Evolutionary conservation across 2,329 filamentous ascomycete genomes (phyloP), one percentile per base, ranked within the genome.

Genomic region (Helicocarpus griseus): DNA sequence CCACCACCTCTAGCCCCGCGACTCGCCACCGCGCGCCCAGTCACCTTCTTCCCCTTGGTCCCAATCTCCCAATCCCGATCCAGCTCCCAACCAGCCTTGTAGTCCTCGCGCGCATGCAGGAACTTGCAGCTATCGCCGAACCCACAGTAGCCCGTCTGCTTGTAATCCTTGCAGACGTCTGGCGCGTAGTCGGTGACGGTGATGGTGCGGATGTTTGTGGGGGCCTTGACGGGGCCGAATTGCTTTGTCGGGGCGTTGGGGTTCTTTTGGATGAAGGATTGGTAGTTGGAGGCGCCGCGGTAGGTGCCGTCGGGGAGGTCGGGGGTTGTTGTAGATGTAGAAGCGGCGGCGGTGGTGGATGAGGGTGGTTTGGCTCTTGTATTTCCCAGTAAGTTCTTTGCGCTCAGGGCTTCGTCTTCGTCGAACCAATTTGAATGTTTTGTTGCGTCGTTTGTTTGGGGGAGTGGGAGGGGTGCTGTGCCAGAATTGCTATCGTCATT

Each of bases 81-180:
- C 4, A 98, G 77, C 66, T 97, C 89, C 93, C 93, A 98, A 2
- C 93, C 93, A 65, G 90, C 86, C 60, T 91, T 89, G 61, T 82
- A 83, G 61, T 81, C 78, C 58, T 82, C 80, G 38, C 81, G 71
- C 8, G 76, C 75, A 58, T 84, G 81, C 17, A 82, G 65, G 63
- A 80, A 84, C 58, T 82, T 95, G 73, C 90, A 95, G 55, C 77
- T 83, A 65, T 93, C 87, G 26, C 86, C 85, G 57, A 84, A 86
- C 1, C 83, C 82, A 59, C 80, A 82, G 61, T 56, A 85, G 0
- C 85, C 85, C 0, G 84, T 93, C 61, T 87, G 79, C 59, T 91
- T 91, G 69, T 88, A 93, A 65, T 97, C 93, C 67, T 97, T 97
- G 71, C 93, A 98, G 0, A 95, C 87, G 58, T 97, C 91, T 0